A percentile compares a stretch with the other conserved stretches of the same genome.
phyloP scores from a whole-genome alignment of 2,329 filamentous ascomycete genomes.

The Ceratocystis huliohia region DNA sequence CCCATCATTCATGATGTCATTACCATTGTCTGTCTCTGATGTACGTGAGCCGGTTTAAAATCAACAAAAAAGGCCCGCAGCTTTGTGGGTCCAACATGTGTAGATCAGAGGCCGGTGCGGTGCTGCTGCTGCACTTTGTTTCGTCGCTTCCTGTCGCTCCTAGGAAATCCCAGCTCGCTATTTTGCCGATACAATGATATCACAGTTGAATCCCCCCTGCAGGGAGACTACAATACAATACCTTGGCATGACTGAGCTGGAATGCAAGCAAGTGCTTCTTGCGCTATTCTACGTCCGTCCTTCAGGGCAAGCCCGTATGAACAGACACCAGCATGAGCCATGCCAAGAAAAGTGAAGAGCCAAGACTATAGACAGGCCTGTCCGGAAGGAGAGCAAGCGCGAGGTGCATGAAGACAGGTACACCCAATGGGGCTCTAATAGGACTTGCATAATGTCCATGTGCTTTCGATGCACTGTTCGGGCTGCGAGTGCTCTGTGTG shows the following conservation, averaged over 20 bases:
- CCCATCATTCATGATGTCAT: not conserved
- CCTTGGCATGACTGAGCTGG: not conserved
- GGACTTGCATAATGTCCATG: not conserved
- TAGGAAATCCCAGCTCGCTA: not conserved
- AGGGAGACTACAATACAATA: not conserved
- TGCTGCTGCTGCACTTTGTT: not conserved
- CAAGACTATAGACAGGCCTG: not conserved
- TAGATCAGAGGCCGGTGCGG: too few species aligned
- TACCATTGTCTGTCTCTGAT: not conserved
- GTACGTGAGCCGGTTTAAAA: too few species aligned
- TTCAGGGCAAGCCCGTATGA: not conserved
- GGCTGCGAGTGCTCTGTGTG: too few species aligned
- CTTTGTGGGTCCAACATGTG: too few species aligned
- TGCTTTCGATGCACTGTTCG: too few species aligned
- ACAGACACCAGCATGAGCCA: not conserved
- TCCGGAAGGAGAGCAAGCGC: not conserved
- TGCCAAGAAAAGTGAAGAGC: not conserved
- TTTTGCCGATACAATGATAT: not conserved
- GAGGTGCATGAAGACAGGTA: not conserved
- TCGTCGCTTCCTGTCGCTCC: not conserved
- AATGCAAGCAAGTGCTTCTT: not conserved
- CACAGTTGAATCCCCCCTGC: not conserved
- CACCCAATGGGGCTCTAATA: not conserved
- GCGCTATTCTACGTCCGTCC: not conserved
- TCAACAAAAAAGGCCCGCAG: too few species aligned